Evolutionary conservation across 768 basidiomycete species (phyloP).

Genomic region (Rhizopogon vulgaris): DNA sequence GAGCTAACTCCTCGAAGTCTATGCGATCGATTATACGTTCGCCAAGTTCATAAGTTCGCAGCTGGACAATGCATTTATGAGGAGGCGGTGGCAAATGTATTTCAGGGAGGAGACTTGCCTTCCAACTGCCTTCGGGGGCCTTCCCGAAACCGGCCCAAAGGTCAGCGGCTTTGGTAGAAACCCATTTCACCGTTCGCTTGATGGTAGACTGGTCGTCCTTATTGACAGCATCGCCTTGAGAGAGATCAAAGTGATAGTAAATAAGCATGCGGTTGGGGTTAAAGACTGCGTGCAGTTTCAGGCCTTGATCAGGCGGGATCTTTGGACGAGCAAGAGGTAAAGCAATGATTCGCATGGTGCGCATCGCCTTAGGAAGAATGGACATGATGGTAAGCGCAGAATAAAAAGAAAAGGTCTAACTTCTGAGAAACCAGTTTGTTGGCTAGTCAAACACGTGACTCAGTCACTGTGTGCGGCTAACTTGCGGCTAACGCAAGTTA

Average conservation of each 20-base stretch:
- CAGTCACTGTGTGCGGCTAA: too few relatives aligned
- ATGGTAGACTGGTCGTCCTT: constrained; percentile 26
- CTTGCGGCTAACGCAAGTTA: neutral
- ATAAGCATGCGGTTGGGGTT: constrained; percentile 22
- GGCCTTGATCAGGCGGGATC: constrained; percentile 6
- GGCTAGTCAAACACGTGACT: neutral
- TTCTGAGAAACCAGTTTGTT: too few relatives aligned
- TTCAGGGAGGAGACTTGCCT: constrained; percentile 38
- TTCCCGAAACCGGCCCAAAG: constrained; percentile 68
- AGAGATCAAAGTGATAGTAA: constrained; percentile 37
- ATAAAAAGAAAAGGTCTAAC: neutral
- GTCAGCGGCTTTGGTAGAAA: constrained; percentile 43
- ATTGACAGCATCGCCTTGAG: constrained; percentile 26
- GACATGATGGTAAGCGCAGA: constrained; percentile 9
- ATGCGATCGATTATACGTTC: constrained; percentile 64
- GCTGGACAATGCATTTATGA: constrained; percentile 30
- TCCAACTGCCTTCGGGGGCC: constrained; percentile 61
- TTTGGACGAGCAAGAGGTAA: constrained; percentile 33
- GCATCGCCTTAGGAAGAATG: constrained; percentile 10
- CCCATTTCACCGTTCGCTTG: constrained; percentile 35
- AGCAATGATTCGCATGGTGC: constrained; percentile 40
- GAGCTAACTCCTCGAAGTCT: constrained; percentile 75
- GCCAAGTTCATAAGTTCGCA: constrained; percentile 54
- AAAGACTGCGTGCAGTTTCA: constrained; percentile 4
- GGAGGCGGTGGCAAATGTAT: neutral